Percentiles rank a stretch among this genome's conserved stretches.
These are phyloP conservation scores for Lichina pygmaea DNA, from an alignment of 495 filamentous ascomycete species.

Conservation along the genomic window DNA sequence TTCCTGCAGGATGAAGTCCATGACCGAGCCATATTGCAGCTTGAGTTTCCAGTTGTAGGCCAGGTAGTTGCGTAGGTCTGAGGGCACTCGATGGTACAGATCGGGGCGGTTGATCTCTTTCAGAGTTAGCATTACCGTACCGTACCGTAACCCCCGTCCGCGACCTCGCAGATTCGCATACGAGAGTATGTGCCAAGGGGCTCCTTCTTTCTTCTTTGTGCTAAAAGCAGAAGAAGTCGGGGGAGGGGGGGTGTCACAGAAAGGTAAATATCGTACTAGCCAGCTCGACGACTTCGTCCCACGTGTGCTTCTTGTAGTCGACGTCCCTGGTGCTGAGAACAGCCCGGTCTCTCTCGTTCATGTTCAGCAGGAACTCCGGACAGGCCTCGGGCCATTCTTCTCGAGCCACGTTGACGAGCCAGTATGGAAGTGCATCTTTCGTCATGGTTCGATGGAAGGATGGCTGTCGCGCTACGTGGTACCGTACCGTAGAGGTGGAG, in stretches of 20 bases:
- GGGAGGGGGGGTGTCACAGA: too few relatives aligned
- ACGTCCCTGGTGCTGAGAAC: constrained; percentile 40
- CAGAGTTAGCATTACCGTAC: not conserved
- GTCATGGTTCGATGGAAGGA: not conserved
- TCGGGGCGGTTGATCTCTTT: constrained; percentile 34
- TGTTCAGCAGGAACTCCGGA: constrained; percentile 34
- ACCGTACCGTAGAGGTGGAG: too few relatives aligned
- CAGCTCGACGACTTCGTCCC: constrained; percentile 33
- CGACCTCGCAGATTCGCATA: not conserved
- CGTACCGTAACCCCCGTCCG: not conserved
- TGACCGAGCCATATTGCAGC: constrained; percentile 38
- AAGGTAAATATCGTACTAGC: constrained; percentile 15
- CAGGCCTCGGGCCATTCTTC: constrained; percentile 32
- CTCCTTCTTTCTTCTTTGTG: too few relatives aligned
- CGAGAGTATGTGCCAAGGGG: too few relatives aligned
- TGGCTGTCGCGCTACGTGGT: too few relatives aligned
- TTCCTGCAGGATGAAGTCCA: constrained; percentile 42
- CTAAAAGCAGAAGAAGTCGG: too few relatives aligned
- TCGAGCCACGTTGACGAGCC: constrained; percentile 50
- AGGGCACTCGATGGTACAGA: constrained; percentile 45
- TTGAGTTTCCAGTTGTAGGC: constrained; percentile 33
- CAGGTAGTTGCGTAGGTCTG: constrained; percentile 44
- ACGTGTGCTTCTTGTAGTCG: constrained; percentile 26
- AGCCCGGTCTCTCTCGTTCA: constrained; percentile 24
- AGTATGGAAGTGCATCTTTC: constrained; percentile 22